Evolutionary conservation across 352 stramenopile species (phyloP).

Genomic region (Globisporangium spinosum): DNA sequence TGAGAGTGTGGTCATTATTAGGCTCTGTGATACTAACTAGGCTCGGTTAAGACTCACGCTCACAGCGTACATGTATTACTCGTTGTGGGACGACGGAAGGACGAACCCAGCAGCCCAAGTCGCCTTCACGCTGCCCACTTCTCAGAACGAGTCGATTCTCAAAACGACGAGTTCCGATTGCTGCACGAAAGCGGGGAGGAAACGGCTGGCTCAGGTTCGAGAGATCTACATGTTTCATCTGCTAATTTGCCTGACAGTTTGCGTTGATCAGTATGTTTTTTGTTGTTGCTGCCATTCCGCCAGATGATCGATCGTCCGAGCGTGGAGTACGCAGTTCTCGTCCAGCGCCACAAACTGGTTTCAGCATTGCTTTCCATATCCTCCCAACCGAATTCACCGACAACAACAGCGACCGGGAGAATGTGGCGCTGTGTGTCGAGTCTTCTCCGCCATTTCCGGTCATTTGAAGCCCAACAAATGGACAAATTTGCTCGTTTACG

Average conservation of each 20-base stretch:
- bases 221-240: not conserved
- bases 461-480: slow-evolving; percentile 1
- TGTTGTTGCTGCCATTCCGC: not conserved
- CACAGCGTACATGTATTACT: not conserved
- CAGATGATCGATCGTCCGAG: slow-evolving; percentile 29
- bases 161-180: not conserved
- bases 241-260: not conserved
- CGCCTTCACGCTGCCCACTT: not conserved
- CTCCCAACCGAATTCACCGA: not conserved
- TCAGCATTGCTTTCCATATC: slow-evolving; percentile 16
- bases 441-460: slow-evolving; percentile 6
- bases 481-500: not conserved
- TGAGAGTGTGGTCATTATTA: not conserved
- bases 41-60: not conserved
- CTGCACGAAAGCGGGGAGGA: slow-evolving; percentile 3
- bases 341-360: slow-evolving; percentile 22
- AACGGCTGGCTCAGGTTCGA: slow-evolving; percentile 4
- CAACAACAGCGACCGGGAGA: not conserved
- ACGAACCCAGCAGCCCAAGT: slow-evolving; percentile 9
- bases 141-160: not conserved
- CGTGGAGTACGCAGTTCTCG: slow-evolving; percentile 13
- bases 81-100: not conserved
- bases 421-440: not conserved
- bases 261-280: not conserved
- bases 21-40: not conserved